phyloP scores from a whole-genome alignment of 2,329 filamentous ascomycete genomes.

The Chaetomiaceae sp. region DNA sequence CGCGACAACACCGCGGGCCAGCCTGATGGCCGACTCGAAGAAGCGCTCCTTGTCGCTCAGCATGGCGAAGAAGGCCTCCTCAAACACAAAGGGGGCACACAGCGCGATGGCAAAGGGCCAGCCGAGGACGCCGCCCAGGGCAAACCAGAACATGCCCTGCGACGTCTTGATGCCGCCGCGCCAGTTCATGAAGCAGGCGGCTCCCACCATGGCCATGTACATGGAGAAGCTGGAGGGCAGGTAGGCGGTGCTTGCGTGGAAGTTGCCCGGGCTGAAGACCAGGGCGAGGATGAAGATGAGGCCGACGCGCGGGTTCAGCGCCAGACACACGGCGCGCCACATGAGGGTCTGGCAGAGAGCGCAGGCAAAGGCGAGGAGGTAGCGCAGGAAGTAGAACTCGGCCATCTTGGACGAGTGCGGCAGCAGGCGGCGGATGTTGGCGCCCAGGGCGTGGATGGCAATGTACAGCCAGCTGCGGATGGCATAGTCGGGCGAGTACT shows the following conservation, averaged over 20 bases:
- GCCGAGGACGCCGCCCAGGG: constrained; percentile 75
- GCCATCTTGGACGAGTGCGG: constrained; percentile 59
- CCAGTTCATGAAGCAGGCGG: constrained; percentile 89
- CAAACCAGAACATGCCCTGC: constrained; percentile 86
- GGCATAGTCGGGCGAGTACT: constrained; percentile 91
- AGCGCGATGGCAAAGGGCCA: constrained; percentile 93
- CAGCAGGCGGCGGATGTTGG: constrained; percentile 60
- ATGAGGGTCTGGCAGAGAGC: constrained; percentile 78
- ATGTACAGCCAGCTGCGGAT: constrained; percentile 96
- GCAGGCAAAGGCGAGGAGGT: constrained; percentile 69
- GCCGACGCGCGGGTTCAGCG: constrained; percentile 77
- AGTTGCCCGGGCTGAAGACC: constrained; percentile 82
- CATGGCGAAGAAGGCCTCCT: constrained; percentile 62
- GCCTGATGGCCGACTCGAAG: constrained; percentile 54
- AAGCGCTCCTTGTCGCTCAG: constrained; percentile 56
- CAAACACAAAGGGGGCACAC: constrained; percentile 71
- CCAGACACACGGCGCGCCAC: constrained; percentile 70
- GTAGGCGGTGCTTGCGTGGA: constrained; percentile 82
- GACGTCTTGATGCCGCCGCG: constrained; percentile 73
- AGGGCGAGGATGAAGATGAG: constrained; percentile 77
- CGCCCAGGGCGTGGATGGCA: constrained; percentile 68
- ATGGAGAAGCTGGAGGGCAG: constrained; percentile 95
- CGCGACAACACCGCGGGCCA: constrained; percentile 63
- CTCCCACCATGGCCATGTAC: constrained; percentile 84
- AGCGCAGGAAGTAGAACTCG: constrained; percentile 86